Base-by-base conservation (phyloP, 2,329 filamentous ascomycete genomes). In the Elsinoe necatrix region DNA sequence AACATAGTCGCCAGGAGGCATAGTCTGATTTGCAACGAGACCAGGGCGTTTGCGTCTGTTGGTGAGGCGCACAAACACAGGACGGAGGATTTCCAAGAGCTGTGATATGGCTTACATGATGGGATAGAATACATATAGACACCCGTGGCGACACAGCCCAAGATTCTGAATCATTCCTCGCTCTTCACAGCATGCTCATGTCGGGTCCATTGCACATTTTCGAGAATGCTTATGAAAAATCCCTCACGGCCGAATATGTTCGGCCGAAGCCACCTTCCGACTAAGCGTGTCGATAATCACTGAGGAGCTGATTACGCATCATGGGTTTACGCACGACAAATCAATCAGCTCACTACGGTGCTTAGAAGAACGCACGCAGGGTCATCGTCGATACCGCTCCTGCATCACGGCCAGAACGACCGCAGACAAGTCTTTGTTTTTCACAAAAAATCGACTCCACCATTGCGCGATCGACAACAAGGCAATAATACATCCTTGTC, bases 81-180 rank as follows among this genome's bases (percentile, higher is more conserved):
- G 25, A n/a, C 7, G 29, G 27, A 9, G 25, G 23, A 18, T 16
- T 14, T 18, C 14, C 45, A 31, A 50, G 45, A 34, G 29, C 45
- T 31, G 39, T 45, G 41, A n/a, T 27, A 37, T 20, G 4, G 18
- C 9, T 45, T 45, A 45, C 12, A 25, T 20, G n/a, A 23, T 45
- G 25, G 45, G 25, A 50, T 50, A 50, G 45, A 50, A 50, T 34
- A 50, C 45, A 50, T 16, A 16, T 31, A 50, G 25, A 50, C 45
- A 50, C 45, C 45, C 27, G n/a, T 18, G 45, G 45, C 45, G 20
- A 34, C 23, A 20, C 45, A 50, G 45, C 25, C 45, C 45, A 34
- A 50, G 14, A 50, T 31, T 31, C 27, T 34, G n/a, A 31, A 34
- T 18, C 25, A 16, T 50, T 18, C 16, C 27, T 25, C 25, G n/a